Base-by-base conservation (phyloP, 176 grass and related monocot species). In the Ensete glaucum region DNA sequence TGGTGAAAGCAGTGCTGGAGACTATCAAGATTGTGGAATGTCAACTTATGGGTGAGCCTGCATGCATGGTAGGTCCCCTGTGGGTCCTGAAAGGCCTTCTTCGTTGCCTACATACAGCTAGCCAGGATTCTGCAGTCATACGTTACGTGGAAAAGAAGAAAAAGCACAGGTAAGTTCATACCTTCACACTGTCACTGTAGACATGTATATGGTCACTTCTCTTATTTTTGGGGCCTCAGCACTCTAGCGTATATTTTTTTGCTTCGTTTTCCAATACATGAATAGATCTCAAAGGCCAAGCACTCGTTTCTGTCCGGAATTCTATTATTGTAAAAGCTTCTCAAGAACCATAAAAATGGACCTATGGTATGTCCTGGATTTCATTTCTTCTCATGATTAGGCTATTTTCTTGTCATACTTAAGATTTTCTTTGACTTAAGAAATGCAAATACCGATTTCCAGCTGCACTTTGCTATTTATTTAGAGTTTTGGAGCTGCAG, bases 21-120 rank as follows among this genome's bases (percentile, higher is more conserved):
- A 79, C 53, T 50, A 57, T 57, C 77, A 69, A 69, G 77, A 79
- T 43, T 79, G 77, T 24, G 64, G 64, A 29, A 59, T 69, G 65
- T 79, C 65, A 57, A 48, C 16, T 23, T 56, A 9, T 49, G 22
- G 77, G 77, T 58, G 77, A 77, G 22, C n/a, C 22, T 23, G 22
- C 22, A 23, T 15, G 20, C 34, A 27, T 63, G 1, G 57, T 51
- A 20, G n/a, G n/a, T n/a, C n/a, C 17, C 10, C 74, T 76, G 10
- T 57, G 48, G 56, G 74, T 62, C 74, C 74, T 64, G 74, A 76
- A 11, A 50, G 56, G 22, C 22, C 22, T 17, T 76, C 22, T 17
- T 76, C 63, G 9, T 20, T 57, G 10, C 17, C 74, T 7, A 57
- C 74, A 27, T n/a, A 0, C 22, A 0, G 26, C 26, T 76, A 14